These are phyloP conservation scores for Parasitella parasitica DNA, from an alignment of 371 early-diverging fungal species.

Conservation along the genomic window DNA sequence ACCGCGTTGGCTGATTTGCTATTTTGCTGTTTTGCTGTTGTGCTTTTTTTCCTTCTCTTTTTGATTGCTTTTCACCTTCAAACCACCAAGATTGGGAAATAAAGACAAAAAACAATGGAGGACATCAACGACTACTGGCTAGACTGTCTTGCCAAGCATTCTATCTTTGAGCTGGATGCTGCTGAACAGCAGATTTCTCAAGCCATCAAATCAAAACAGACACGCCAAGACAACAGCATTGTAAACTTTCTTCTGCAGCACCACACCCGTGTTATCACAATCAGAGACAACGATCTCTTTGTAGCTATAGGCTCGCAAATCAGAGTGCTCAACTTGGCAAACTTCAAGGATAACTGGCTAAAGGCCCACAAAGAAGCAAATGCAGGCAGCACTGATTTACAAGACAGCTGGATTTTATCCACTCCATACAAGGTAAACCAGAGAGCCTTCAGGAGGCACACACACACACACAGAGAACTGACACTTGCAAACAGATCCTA, in stretches of 20 bases:
- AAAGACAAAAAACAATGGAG: background rate
- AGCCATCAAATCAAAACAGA: conserved; percentile 8
- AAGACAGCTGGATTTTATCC: conserved; percentile 29
- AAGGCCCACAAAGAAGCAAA: conserved; percentile 16
- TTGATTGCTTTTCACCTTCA: no score
- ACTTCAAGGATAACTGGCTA: conserved; percentile 44
- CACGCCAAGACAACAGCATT: background rate
- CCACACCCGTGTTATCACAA: conserved; percentile 29
- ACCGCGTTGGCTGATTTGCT: background rate
- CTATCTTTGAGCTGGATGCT: conserved; percentile 22
- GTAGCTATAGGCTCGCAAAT: conserved; percentile 38
- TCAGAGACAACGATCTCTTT: conserved; percentile 40
- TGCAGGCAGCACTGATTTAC: background rate
- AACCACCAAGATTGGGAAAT: no score
- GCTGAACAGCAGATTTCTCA: background rate
- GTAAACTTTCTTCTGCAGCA: conserved; percentile 16
- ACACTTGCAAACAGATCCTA: conserved; percentile 22
- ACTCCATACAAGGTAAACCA: conserved; percentile 40
- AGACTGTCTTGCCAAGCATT: conserved; percentile 19
- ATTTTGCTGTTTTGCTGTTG: background rate
- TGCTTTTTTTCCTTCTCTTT: no score
- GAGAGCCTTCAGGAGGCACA: background rate
- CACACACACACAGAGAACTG: background rate
- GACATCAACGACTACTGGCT: conserved; percentile 14
- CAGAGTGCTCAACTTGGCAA: conserved; percentile 34